Evolutionary conservation across 1,284 basidiomycete genomes (phyloP), one percentile per base, ranked within the genome.

Genomic region (Cryptococcus floricola): DNA sequence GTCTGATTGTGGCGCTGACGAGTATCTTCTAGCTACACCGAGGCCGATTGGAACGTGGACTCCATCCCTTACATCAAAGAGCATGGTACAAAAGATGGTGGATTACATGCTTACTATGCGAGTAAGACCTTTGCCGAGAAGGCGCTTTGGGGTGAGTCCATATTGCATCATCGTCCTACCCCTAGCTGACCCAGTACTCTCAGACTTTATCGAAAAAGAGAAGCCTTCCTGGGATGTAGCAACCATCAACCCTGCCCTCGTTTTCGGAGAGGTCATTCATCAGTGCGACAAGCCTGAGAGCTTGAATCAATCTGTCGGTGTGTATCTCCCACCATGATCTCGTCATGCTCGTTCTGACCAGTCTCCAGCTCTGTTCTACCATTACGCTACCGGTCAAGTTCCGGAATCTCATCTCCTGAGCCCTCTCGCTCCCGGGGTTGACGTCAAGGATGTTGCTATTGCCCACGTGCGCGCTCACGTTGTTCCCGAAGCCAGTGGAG

Each of bases 51-150:
- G 87, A 87, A 89, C 76, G 70, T 82, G 9, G 76, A 79, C 41
- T 79, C 82, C 3, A 71, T 82, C n/a, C 69, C 79, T 23, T 75
- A 81, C 48, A 78, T 86, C 18, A 78, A 82, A 64, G 74, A 81
- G 59, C 78, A 82, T 52, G 85, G 86, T 7, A 84, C 82, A 65
- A 88, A 87, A 1, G 66, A 72, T 78, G 31, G 31, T 34, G 43
- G 82, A 81, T 55, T 60, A 57, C 46, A 56, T 50, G 54, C 45
- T 12, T 66, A 61, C 55, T 43, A 46, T 37, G 69, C 69, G 6
- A 67, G 64, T 53, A 90, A 91, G 78, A 83, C 82, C 4, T 76
- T 89, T 2, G 87, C 88, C 2, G 88, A 91, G 68, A 68, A 73
- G 51, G 74, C 75, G 1, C 70, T 78, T 2, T 79, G 78, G 78